phyloP scores from a whole-genome alignment of 148 eudicot species.

The Oxyria digyna region DNA sequence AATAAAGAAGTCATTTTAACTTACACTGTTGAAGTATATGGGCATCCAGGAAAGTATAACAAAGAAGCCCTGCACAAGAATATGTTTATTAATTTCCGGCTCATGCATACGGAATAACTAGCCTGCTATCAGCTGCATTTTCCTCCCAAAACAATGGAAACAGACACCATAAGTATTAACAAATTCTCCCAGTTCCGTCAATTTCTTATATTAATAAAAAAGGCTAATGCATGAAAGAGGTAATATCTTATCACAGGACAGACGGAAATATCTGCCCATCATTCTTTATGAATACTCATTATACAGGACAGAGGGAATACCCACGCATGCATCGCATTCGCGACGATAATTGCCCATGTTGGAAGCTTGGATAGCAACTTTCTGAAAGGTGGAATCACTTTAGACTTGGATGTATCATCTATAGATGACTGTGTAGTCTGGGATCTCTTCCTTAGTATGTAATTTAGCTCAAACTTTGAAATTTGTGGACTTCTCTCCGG shows the following conservation, averaged over 20 bases:
- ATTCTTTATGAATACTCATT: neutral
- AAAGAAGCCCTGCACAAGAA: constrained; percentile 72
- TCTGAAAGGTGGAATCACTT: constrained; percentile 69
- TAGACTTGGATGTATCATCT: constrained; percentile 21
- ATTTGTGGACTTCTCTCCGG: constrained; percentile 71
- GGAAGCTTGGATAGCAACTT: constrained; percentile 66
- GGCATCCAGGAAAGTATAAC: constrained; percentile 98
- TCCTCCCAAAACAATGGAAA: neutral
- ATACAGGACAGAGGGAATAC: constrained; percentile 23
- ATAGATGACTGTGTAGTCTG: constrained; percentile 15
- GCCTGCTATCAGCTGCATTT: neutral
- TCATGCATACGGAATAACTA: neutral
- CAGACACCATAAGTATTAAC: neutral
- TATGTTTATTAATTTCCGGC: neutral
- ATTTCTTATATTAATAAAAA: neutral
- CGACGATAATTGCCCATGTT: constrained; percentile 85
- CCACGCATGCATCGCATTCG: constrained; percentile 97
- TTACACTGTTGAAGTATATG: constrained; percentile 70
- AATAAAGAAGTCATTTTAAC: constrained; percentile 8
- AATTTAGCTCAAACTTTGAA: constrained; percentile 58
- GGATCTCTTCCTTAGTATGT: constrained; percentile 40
- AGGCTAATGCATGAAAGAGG: neutral
- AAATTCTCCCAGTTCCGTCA: neutral
- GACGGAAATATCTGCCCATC: neutral
- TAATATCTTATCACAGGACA: neutral